These are phyloP conservation scores for Apophysomyces variabilis DNA, from an alignment of 371 early-diverging fungal species.

Conservation along the genomic window DNA sequence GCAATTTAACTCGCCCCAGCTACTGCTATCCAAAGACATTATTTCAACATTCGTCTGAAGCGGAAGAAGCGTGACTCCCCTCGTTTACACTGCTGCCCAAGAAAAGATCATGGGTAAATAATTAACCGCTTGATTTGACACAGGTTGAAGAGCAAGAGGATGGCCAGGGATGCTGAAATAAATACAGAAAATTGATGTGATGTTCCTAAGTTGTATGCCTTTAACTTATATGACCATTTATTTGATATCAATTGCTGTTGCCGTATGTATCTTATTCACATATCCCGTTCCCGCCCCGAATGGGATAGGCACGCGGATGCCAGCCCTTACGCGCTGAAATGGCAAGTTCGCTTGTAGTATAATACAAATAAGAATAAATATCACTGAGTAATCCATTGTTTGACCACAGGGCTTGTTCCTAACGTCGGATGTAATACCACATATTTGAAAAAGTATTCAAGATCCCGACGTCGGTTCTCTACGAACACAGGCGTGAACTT, in stretches of 20 bases:
- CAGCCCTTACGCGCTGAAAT: too few species aligned
- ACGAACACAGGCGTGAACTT: slow-evolving; percentile 60
- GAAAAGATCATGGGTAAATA: background rate
- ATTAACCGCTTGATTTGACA: too few species aligned
- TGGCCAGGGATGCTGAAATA: too few species aligned
- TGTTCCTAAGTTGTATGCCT: too few species aligned
- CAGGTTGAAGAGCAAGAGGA: too few species aligned
- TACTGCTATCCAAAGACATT: background rate
- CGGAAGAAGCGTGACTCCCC: background rate
- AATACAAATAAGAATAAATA: background rate
- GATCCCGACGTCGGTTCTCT: slow-evolving; percentile 54
- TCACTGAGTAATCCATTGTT: slow-evolving; percentile 53
- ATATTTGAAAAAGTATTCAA: slow-evolving; percentile 65
- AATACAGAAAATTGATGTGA: too few species aligned
- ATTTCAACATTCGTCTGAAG: background rate
- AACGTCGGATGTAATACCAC: slow-evolving; percentile 58
- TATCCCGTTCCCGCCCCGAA: too few species aligned
- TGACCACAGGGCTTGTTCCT: slow-evolving; percentile 47
- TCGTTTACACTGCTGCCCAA: background rate
- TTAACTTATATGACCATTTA: too few species aligned
- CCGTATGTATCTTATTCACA: too few species aligned
- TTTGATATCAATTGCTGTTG: too few species aligned
- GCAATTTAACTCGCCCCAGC: background rate
- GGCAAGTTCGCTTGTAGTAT: too few species aligned
- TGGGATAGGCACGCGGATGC: too few species aligned